Evolutionary conservation across 2,329 filamentous ascomycete species (phyloP).

Genomic region (Neoscytalidium dimidiatum): DNA sequence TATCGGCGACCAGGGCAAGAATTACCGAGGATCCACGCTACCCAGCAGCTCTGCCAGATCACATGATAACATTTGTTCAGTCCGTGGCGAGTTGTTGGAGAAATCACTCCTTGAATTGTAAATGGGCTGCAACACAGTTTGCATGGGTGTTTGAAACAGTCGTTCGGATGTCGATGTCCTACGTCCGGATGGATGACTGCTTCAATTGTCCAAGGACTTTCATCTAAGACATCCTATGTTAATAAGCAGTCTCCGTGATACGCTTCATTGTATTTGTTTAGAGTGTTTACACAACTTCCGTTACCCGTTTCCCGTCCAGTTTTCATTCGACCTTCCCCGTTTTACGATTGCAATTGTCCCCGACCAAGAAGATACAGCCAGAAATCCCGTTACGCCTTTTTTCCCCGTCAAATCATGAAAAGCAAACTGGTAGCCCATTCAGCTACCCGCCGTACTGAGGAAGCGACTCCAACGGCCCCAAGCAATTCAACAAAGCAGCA

Average conservation of each 20-base stretch:
- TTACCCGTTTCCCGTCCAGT: not conserved
- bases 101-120: not conserved
- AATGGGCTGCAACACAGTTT: not conserved
- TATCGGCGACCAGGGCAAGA: constrained; percentile 5
- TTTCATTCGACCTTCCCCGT: not conserved
- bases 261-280: too few relatives aligned
- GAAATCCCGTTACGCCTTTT: not conserved
- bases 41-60: not conserved
- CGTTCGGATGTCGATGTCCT: too few relatives aligned
- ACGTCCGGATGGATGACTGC: too few relatives aligned
- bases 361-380: not conserved
- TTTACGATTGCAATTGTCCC: not conserved
- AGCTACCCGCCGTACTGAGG: not conserved
- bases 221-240: not conserved
- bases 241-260: too few relatives aligned
- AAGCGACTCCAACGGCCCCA: not conserved
- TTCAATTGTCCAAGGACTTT: too few relatives aligned
- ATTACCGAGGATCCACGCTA: constrained; percentile 3
- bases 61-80: too few relatives aligned
- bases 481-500: not conserved
- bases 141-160: too few relatives aligned
- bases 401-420: not conserved
- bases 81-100: too few relatives aligned
- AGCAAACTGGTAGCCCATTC: not conserved
- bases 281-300: not conserved